Evolutionary conservation across 805 yeast species (phyloP).

Genomic region (Candida sakaeoensis): DNA sequence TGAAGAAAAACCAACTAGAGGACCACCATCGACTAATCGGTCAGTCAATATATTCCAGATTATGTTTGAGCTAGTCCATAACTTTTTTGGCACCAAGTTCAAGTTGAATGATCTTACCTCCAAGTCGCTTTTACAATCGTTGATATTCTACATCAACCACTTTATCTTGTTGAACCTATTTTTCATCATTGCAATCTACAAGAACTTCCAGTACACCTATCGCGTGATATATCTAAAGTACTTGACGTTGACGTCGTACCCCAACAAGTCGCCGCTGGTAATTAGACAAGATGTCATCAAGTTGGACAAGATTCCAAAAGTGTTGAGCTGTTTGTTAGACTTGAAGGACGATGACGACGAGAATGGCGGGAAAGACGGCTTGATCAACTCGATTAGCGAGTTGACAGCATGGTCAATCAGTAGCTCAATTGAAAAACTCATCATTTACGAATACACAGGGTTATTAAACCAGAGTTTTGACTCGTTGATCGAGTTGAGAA

Average conservation of each 20-base stretch:
- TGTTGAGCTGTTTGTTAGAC: slow-evolving; percentile 72
- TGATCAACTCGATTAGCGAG: slow-evolving; percentile 74
- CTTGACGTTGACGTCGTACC: slow-evolving; percentile 60
- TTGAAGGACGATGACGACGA: slow-evolving; percentile 75
- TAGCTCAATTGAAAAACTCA: slow-evolving; percentile 70
- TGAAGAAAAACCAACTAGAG: background rate
- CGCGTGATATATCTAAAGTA: slow-evolving; percentile 55
- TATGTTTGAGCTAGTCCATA: slow-evolving; percentile 6
- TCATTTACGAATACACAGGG: slow-evolving; percentile 80
- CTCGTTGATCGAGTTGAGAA: slow-evolving; percentile 47
- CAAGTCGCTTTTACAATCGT: slow-evolving; percentile 3
- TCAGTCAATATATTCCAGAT: slow-evolving; percentile 6
- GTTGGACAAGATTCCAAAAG: slow-evolving; percentile 71
- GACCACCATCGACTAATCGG: slow-evolving; percentile 9
- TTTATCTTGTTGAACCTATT: slow-evolving; percentile 49
- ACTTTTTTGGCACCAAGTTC: background rate
- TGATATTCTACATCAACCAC: slow-evolving; percentile 34
- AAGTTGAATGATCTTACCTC: background rate
- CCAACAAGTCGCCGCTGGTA: slow-evolving; percentile 73
- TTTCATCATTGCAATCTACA: slow-evolving; percentile 51
- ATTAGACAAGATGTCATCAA: slow-evolving; percentile 78
- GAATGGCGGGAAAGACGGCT: slow-evolving; percentile 84
- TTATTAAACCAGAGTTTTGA: slow-evolving; percentile 42
- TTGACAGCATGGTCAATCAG: slow-evolving; percentile 84
- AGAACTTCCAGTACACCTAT: slow-evolving; percentile 49